Base-by-base conservation (phyloP, 768 basidiomycete genomes). In the Termitomyces sp. region DNA sequence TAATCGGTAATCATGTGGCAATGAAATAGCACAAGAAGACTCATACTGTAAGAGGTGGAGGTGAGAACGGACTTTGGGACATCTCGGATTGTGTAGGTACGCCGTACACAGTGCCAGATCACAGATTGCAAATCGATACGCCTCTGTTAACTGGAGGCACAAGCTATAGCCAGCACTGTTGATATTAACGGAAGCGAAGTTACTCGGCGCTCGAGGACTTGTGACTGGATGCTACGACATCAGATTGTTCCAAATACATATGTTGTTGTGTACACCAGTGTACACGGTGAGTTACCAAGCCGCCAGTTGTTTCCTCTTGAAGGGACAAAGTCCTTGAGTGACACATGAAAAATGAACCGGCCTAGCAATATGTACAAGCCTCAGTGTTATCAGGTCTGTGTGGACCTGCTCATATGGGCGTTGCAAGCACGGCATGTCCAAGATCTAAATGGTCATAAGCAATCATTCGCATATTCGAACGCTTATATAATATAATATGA, bases 41-140 rank as follows among this genome's bases (percentile, higher is more conserved):
- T 43, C 56, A 6, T 39, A 63, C 62, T 34, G 54, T 40, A 7
- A 59, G 40, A 41, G 58, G 56, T 14, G 45, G 37, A 17, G 34
- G 21, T 7, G 49, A 10, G 5, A 34, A 23, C n/a, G 49, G 10
- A 37, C 23, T 50, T 27, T 50, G 35, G 37, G 49, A 25, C 49
- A 50, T 50, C 35, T 37, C 5, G 10, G 7, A 21, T 12, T 25
- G 34, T 37, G 17, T 30, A 2, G 1, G n/a, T n/a, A n/a, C n/a
- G n/a, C n/a, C n/a, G n/a, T n/a, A n/a, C 6, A 32, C 46, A 32
- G 19, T 19, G 14, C 28, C 5, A 46, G n/a, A 27, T 45, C 28
- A 23, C 19, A 16, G 32, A 48, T 14, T 17, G 14, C 17, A 25
- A 50, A 23, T 37, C 21, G 7, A 48, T 21, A 16, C 8, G 34